These are phyloP conservation scores for Yamadazyma spencermartinsiae DNA, from an alignment of 1,139 yeast species.

Conservation along the genomic window DNA sequence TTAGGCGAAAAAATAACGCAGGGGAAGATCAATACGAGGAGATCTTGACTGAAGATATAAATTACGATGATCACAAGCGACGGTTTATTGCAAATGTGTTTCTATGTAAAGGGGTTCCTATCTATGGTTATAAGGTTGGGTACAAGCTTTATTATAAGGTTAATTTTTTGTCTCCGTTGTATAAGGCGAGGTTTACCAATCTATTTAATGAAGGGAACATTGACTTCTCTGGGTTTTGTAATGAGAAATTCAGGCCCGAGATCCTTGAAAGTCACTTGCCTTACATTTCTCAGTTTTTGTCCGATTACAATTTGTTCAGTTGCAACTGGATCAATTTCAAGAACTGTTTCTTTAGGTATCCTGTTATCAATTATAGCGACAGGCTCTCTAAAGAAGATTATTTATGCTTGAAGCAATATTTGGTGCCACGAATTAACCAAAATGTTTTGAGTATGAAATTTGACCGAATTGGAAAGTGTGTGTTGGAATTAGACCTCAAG, in stretches of 20 bases:
- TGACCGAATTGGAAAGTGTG: conserved; percentile 58
- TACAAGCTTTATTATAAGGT: conserved; percentile 66
- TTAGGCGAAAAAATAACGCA: conserved; percentile 11
- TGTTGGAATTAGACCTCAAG: conserved; percentile 68
- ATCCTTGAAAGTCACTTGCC: conserved; percentile 82
- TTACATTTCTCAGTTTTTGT: conserved; percentile 67
- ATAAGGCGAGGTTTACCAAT: conserved; percentile 58
- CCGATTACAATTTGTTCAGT: conserved; percentile 83
- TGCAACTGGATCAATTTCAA: conserved; percentile 68
- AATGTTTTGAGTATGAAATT: conserved; percentile 30
- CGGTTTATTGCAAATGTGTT: conserved; percentile 58
- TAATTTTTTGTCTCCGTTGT: conserved; percentile 62
- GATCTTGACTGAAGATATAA: conserved; percentile 3
- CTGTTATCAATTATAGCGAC: conserved; percentile 24
- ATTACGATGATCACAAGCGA: conserved; percentile 2
- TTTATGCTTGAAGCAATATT: conserved; percentile 15
- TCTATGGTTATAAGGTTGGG: conserved; percentile 80
- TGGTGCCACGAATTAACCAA: conserved; percentile 20
- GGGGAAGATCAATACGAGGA: conserved; percentile 14
- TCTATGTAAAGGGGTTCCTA: conserved; percentile 73
- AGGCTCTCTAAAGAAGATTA: neutral
- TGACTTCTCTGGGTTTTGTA: conserved; percentile 11
- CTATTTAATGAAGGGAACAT: conserved; percentile 55
- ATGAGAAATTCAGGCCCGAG: conserved; percentile 11
- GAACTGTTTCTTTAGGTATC: conserved; percentile 38